A percentile compares a stretch with the other conserved stretches of the same genome.
These are phyloP conservation scores for Rickenella mellea DNA, from an alignment of 768 basidiomycete genomes.

Conservation along the genomic window DNA sequence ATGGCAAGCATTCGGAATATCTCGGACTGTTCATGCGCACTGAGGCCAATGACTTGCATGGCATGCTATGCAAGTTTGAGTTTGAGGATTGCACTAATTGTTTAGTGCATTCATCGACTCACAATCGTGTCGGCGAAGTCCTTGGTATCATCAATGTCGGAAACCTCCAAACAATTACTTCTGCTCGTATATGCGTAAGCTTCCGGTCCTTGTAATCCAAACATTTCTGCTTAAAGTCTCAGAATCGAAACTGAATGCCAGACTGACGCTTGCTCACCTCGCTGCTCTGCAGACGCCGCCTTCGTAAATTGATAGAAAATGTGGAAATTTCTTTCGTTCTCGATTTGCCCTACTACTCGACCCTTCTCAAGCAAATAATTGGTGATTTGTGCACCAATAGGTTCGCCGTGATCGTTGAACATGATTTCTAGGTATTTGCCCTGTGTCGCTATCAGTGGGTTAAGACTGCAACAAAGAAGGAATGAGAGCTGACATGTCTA, in stretches of 20 bases:
- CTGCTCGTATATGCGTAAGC: slow-evolving; percentile 88
- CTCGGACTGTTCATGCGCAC: slow-evolving; percentile 73
- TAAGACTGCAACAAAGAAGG: slow-evolving; percentile 4
- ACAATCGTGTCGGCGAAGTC: slow-evolving; percentile 89
- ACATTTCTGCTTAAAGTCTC: slow-evolving; percentile 53
- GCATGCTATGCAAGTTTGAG: slow-evolving; percentile 49
- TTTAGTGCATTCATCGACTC: slow-evolving; percentile 18
- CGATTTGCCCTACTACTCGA: slow-evolving; percentile 91
- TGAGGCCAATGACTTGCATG: slow-evolving; percentile 90
- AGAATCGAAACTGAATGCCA: slow-evolving; percentile 5
- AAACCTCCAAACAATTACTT: slow-evolving; percentile 87
- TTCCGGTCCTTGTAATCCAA: slow-evolving; percentile 93
- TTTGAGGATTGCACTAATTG: neutral
- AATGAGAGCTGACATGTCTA: slow-evolving; percentile 69
- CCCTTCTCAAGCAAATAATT: slow-evolving; percentile 98
- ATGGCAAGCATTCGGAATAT: slow-evolving; percentile 91
- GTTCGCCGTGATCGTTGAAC: slow-evolving; percentile 90
- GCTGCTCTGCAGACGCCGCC: slow-evolving; percentile 79
- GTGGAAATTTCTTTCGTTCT: slow-evolving; percentile 95
- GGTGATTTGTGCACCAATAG: slow-evolving; percentile 95
- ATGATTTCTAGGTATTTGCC: slow-evolving; percentile 99
- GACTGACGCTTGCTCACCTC: slow-evolving; percentile 42
- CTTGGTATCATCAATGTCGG: slow-evolving; percentile 79
- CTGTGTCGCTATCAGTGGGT: slow-evolving; percentile 29
- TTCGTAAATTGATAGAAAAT: slow-evolving; percentile 99